Evolutionary conservation across 768 basidiomycete genomes (phyloP).

Genomic region (Tylopilus sp.): DNA sequence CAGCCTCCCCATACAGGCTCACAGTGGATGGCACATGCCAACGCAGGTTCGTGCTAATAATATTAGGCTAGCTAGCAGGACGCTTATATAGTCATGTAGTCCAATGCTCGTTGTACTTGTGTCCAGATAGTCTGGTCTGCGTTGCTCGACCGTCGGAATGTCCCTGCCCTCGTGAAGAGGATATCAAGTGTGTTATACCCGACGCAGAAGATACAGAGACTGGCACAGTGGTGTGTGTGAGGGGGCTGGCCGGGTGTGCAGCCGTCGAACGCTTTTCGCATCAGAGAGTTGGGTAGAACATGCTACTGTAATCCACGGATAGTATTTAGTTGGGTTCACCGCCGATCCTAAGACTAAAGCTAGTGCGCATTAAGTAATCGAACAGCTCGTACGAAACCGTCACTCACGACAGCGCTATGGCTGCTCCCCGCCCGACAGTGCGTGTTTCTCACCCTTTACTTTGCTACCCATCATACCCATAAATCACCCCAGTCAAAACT

Average conservation of each 20-base stretch:
- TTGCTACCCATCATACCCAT: constrained; percentile 1
- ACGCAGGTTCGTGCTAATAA: constrained; percentile 47
- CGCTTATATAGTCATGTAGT: constrained; percentile 41
- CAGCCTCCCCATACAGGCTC: constrained; percentile 43
- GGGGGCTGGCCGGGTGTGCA: constrained; percentile 63
- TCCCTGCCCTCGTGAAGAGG: constrained; percentile 74
- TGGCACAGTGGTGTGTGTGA: constrained; percentile 66
- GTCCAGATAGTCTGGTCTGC: constrained; percentile 72
- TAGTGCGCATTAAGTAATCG: constrained; percentile 20
- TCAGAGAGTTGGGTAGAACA: background rate
- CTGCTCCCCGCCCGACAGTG: constrained; percentile 69
- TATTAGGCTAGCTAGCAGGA: background rate
- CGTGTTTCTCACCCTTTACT: background rate
- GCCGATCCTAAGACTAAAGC: too few species aligned
- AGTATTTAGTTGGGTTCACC: too few species aligned
- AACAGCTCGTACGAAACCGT: background rate
- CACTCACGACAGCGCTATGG: constrained; percentile 43
- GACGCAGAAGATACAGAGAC: constrained; percentile 49
- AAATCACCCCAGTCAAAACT: constrained; percentile 64
- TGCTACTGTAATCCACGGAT: background rate
- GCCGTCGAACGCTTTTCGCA: constrained; percentile 49
- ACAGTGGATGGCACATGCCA: constrained; percentile 66
- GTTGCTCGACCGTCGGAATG: constrained; percentile 53
- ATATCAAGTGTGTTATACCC: constrained; percentile 73
- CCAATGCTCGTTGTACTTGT: constrained; percentile 69